Conservation (phyloP, 352 stramenopile genomes). For the Phytophthora pistaciae region DNA sequence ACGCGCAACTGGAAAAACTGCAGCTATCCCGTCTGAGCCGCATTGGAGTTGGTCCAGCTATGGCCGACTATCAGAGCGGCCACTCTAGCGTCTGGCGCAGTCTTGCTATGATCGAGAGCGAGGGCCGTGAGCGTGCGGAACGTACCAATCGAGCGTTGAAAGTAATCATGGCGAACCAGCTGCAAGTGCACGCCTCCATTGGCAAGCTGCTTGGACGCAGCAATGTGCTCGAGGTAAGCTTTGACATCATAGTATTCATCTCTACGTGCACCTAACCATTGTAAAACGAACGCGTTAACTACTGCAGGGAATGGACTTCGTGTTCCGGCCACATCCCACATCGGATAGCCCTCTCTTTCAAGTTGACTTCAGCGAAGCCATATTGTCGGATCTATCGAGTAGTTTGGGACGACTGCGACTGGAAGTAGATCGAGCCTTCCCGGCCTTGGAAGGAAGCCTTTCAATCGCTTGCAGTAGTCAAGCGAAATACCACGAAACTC, state of each 20-base stretch:
- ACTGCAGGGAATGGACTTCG: constrained; percentile 23
- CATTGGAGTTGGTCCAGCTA: constrained; percentile 3
- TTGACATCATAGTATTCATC: background rate
- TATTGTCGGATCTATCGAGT: constrained; percentile 19
- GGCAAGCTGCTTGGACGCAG: constrained; percentile 22
- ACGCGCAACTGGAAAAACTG: constrained; percentile 18
- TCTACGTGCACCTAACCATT: background rate
- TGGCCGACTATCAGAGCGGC: background rate
- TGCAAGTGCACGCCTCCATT: constrained; percentile 19
- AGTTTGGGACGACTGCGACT: constrained; percentile 21
- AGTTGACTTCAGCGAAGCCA: constrained; percentile 32
- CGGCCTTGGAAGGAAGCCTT: background rate
- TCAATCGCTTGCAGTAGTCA: constrained; percentile 18
- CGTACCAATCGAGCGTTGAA: constrained; percentile 36
- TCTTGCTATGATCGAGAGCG: constrained; percentile 26
- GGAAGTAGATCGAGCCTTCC: constrained; percentile 17
- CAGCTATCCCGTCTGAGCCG: constrained; percentile 10
- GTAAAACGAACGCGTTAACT: background rate
- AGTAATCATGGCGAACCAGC: constrained; percentile 26
- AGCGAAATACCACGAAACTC: constrained; percentile 1
- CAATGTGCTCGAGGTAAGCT: constrained; percentile 19
- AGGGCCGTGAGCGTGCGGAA: constrained; percentile 31
- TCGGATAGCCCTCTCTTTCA: constrained; percentile 7
- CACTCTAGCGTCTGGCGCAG: constrained; percentile 10
- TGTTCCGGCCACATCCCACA: constrained; percentile 20